A percentile compares a stretch with the other conserved stretches of the same genome.
phyloP scores from a whole-genome alignment of 805 yeast species.

The Nakazawaea ambrosiae region DNA sequence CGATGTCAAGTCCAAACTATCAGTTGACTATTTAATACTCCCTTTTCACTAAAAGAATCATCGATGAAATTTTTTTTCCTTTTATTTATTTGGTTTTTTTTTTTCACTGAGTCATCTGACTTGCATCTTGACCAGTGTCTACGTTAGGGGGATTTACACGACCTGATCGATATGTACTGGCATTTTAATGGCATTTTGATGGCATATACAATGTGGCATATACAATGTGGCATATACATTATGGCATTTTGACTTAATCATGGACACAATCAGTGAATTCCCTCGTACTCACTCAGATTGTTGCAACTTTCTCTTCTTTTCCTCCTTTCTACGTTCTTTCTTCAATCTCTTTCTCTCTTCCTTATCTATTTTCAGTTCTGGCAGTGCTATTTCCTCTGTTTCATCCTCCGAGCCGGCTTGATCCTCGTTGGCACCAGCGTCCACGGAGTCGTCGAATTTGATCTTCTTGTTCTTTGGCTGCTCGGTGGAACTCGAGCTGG shows the following conservation, averaged over 20 bases:
- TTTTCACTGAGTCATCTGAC: neutral
- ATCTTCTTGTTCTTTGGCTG: conserved; percentile 15
- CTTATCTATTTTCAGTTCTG: conserved; percentile 13
- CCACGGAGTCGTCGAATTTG: conserved; percentile 14
- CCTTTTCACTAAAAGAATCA: neutral
- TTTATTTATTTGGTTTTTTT: neutral
- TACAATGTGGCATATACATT: no score
- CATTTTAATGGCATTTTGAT: no score
- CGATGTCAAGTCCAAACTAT: no score
- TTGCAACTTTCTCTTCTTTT: conserved; percentile 15
- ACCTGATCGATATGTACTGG: no score
- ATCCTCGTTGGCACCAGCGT: neutral
- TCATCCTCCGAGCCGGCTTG: conserved; percentile 5
- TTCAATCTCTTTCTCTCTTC: conserved; percentile 21
- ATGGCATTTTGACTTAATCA: no score
- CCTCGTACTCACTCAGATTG: neutral
- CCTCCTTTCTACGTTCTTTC: conserved; percentile 19
- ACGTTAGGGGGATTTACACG: no score
- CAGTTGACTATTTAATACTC: neutral
- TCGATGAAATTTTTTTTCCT: neutral
- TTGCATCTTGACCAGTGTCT: no score
- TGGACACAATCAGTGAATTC: no score
- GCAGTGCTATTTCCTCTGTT: neutral
- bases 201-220: no score
- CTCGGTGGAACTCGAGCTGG: neutral